Conservation (phyloP, 495 filamentous ascomycete species). For the Stereocaulon alpinum region DNA sequence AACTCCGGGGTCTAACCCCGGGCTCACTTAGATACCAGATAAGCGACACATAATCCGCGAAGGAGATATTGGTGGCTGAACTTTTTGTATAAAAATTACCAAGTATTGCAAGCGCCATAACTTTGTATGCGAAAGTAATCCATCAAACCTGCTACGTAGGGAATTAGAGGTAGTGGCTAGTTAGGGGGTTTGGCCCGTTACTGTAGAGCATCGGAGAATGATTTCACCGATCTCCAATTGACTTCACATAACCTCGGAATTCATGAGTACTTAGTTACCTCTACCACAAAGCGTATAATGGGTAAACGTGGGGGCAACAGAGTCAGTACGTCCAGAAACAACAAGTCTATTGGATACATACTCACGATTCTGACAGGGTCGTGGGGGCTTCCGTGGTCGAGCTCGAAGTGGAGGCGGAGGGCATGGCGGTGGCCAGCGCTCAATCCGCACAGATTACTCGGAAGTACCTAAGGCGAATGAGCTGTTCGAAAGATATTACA, state of each 20-base stretch:
- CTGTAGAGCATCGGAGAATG: not conserved
- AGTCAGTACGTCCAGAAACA: slow-evolving; percentile 22
- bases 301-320: slow-evolving; percentile 29
- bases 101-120: no score
- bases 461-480: slow-evolving; percentile 62
- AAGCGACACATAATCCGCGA: no score
- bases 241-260: not conserved
- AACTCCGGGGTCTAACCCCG: no score
- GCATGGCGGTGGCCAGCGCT: slow-evolving; percentile 23
- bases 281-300: slow-evolving; percentile 17
- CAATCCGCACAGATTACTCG: slow-evolving; percentile 36
- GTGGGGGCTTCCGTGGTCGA: slow-evolving; percentile 10
- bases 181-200: not conserved
- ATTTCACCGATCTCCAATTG: not conserved
- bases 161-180: no score
- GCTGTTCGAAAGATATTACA: slow-evolving; percentile 74
- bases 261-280: not conserved
- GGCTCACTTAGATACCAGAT: no score
- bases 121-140: no score
- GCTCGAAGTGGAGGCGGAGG: slow-evolving; percentile 26
- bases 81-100: no score
- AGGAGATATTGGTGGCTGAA: no score
- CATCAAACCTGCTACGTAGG: no score
- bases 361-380: not conserved
- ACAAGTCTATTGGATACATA: not conserved